These are phyloP conservation scores for Calonectria leucothoes DNA, from an alignment of 2,329 filamentous ascomycete species.

Conservation along the genomic window DNA sequence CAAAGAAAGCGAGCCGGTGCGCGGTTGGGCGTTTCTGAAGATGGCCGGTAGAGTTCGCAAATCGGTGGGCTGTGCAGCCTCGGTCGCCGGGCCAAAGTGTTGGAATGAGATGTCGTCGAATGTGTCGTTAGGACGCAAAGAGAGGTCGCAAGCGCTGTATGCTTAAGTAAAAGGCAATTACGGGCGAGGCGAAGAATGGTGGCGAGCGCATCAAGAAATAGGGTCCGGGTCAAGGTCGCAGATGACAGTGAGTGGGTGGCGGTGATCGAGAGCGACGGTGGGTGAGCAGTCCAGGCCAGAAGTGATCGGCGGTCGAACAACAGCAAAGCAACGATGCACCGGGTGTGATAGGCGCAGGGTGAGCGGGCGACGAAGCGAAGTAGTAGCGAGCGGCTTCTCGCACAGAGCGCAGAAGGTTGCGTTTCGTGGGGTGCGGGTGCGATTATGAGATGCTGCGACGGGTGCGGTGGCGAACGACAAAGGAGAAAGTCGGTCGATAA, in stretches of 20 bases:
- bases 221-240: background rate
- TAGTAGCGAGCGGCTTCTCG: conserved; percentile 19
- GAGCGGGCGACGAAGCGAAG: conserved; percentile 15
- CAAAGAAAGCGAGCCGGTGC: background rate
- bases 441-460: conserved; percentile 15
- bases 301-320: conserved; percentile 11
- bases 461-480: conserved; percentile 9
- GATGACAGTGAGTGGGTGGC: conserved; percentile 1
- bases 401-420: conserved; percentile 25
- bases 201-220: conserved; percentile 20
- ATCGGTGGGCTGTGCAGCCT: background rate
- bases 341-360: conserved; percentile 21
- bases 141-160: background rate
- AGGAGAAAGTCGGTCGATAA: conserved; percentile 8
- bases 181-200: background rate
- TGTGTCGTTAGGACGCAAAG: background rate
- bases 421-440: conserved; percentile 34
- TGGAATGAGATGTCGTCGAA: background rate
- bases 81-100: background rate
- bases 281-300: conserved; percentile 12
- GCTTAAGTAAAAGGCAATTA: background rate
- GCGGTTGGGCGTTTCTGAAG: background rate
- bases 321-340: conserved; percentile 1
- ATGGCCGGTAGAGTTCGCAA: background rate
- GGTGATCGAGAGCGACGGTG: conserved; percentile 8